phyloP scores from a whole-genome alignment of 225 moss, liverwort and hornwort species.

The Ulota crispa region DNA sequence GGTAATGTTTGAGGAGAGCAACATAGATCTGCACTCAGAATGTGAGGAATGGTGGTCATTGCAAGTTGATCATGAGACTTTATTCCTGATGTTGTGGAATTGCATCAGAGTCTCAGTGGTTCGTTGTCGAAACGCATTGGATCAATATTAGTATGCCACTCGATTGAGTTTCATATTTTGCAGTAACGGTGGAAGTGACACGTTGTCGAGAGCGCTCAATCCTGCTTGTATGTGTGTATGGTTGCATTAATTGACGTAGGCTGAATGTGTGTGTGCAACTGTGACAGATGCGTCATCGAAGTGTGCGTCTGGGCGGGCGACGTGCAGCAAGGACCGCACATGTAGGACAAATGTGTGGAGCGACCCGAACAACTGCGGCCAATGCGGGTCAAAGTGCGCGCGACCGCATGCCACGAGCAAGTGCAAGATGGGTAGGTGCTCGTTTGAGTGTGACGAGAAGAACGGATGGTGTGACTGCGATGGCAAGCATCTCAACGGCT shows the following conservation, averaged over 20 bases:
- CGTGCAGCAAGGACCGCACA: not conserved
- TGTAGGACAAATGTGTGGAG: constrained; percentile 2
- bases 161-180: too few relatives aligned
- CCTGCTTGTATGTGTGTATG: too few relatives aligned
- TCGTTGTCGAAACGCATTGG: too few relatives aligned
- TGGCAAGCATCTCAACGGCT: not conserved
- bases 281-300: not conserved
- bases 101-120: not conserved
- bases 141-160: not conserved
- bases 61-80: too few relatives aligned
- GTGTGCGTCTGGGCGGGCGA: not conserved
- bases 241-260: not conserved
- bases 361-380: constrained; percentile 4
- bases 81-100: not conserved
- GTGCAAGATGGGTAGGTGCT: constrained; percentile 7
- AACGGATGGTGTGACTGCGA: constrained; percentile 14
- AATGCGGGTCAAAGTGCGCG: not conserved
- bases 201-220: too few relatives aligned
- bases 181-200: too few relatives aligned
- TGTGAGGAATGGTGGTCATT: not conserved
- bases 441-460: not conserved
- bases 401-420: not conserved
- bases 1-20: not conserved
- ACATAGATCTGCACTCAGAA: not conserved
- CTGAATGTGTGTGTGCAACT: not conserved